phyloP scores from a whole-genome alignment of 306 rosid species.

The Quercus robur region DNA sequence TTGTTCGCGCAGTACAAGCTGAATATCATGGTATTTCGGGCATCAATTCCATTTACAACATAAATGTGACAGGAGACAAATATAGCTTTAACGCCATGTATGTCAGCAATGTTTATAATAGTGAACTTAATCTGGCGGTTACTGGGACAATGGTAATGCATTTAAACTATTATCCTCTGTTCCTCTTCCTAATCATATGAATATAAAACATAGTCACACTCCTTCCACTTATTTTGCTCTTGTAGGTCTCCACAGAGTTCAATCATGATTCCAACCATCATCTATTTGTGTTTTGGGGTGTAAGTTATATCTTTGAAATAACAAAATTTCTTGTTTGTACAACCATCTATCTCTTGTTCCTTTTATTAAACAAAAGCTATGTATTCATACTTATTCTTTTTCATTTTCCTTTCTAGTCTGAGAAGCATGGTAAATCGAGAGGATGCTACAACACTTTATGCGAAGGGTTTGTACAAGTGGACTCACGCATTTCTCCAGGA shows the following conservation, averaged over 20 bases:
- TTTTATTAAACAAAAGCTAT: neutral
- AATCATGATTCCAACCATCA: neutral
- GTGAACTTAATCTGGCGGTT: neutral
- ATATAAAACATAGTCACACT: no score
- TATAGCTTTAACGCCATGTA: neutral
- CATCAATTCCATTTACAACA: neutral
- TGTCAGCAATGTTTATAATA: neutral
- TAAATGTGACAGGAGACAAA: neutral
- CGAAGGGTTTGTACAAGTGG: constrained; percentile 4
- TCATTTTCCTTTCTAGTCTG: neutral
- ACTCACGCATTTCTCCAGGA: neutral
- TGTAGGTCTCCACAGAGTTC: neutral
- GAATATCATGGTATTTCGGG: no score
- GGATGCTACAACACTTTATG: constrained; percentile 14
- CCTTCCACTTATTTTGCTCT: neutral
- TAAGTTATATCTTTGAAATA: neutral
- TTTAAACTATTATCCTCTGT: neutral
- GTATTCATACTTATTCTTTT: neutral
- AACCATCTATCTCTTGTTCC: neutral
- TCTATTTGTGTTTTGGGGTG: constrained; percentile 18
- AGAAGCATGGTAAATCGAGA: neutral
- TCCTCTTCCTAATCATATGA: neutral
- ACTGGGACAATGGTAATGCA: constrained; percentile 20
- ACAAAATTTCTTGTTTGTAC: neutral
- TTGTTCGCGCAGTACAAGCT: no score